These are phyloP conservation scores for Vigna trinervia DNA, from an alignment of 306 rosid genomes.

Conservation along the genomic window DNA sequence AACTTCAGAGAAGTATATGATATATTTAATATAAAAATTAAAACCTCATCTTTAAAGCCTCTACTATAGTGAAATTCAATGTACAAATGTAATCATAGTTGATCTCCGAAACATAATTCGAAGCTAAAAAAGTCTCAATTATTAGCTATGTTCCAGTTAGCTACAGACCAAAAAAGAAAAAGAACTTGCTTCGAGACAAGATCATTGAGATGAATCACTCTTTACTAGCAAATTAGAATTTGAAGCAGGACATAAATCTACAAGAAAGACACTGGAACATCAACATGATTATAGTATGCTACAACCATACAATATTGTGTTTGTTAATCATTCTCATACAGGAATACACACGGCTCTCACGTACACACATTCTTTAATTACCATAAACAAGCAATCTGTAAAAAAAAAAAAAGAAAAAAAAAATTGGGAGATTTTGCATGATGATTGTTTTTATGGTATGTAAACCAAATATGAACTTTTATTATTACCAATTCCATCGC, in stretches of 20 bases:
- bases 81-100: neutral
- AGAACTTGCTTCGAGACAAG: neutral
- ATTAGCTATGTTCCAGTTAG: neutral
- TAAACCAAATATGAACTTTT: slow-evolving; percentile 9
- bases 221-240: neutral
- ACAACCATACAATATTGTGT: slow-evolving; percentile 5
- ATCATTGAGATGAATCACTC: neutral
- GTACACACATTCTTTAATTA: neutral
- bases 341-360: neutral
- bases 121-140: neutral
- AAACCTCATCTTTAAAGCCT: neutral
- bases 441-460: slow-evolving; percentile 19
- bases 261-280: neutral
- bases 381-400: slow-evolving; percentile 6
- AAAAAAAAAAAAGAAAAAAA: slow-evolving; percentile 15
- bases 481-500: slow-evolving; percentile 13
- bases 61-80: neutral
- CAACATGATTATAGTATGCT: slow-evolving; percentile 2
- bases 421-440: too few species aligned
- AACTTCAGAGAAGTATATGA: neutral
- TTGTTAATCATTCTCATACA: neutral
- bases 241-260: neutral
- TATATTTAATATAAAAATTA: neutral
- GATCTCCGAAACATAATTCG: neutral
- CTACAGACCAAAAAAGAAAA: neutral